Conservation (phyloP, 352 stramenopile species). For the Phytophthora litchii region DNA sequence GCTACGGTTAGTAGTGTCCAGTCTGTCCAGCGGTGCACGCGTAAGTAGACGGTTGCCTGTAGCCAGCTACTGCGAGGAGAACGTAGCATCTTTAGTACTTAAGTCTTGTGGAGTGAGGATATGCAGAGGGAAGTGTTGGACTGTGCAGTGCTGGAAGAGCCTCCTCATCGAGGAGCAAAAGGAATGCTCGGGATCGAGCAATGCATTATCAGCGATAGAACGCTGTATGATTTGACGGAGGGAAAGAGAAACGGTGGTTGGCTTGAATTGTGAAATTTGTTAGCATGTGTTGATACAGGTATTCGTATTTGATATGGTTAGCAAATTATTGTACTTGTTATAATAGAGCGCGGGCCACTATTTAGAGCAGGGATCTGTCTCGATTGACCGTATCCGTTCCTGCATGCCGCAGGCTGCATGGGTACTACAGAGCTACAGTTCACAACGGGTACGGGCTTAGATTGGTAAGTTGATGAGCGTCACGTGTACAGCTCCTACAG, state of each 20-base stretch:
- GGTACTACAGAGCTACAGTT: no score
- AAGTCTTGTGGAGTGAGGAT: neutral
- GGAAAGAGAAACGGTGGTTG: neutral
- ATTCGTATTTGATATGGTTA: no score
- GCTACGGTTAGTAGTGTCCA: slow-evolving; percentile 35
- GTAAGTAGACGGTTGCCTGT: slow-evolving; percentile 44
- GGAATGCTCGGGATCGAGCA: slow-evolving; percentile 3
- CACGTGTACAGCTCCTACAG: no score
- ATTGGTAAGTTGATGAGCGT: no score
- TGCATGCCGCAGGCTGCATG: no score
- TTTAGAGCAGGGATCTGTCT: slow-evolving; percentile 1
- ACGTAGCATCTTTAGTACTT: slow-evolving; percentile 12
- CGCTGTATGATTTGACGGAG: slow-evolving; percentile 2
- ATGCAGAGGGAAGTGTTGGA: slow-evolving; percentile 2
- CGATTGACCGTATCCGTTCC: no score
- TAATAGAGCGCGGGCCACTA: neutral
- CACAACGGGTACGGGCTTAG: no score
- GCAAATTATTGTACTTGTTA: no score
- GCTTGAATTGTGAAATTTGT: neutral
- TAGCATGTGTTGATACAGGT: neutral
- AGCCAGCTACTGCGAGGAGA: slow-evolving; percentile 31
- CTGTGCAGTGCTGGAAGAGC: slow-evolving; percentile 10
- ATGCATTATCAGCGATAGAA: slow-evolving; percentile 7
- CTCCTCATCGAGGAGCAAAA: slow-evolving; percentile 15
- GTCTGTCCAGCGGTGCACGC: slow-evolving; percentile 54